Evolutionary conservation across 1,284 basidiomycete species (phyloP).

Genomic region (Moesziomyces parantarcticus): DNA sequence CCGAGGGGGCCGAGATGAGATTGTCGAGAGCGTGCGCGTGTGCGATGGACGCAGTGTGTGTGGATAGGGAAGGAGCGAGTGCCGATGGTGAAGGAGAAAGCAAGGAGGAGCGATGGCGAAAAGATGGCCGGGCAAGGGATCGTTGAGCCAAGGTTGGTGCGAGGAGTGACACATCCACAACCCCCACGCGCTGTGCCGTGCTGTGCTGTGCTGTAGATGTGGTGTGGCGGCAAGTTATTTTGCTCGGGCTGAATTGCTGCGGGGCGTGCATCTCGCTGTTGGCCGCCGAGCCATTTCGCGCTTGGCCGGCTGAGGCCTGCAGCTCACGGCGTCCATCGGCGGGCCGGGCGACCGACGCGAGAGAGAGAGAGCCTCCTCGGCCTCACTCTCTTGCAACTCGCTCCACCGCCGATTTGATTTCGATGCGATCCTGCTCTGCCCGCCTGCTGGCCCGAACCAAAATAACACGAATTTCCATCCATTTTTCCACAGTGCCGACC

Average conservation of each 20-base stretch:
- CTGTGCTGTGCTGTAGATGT: no score
- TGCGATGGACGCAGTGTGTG: background rate
- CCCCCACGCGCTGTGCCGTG: background rate
- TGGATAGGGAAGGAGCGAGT: background rate
- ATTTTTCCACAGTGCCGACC: no score
- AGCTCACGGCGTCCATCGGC: conserved; percentile 7
- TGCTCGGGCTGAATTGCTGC: no score
- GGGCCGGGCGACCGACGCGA: conserved; percentile 22
- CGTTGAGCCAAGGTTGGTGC: background rate
- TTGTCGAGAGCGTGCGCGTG: background rate
- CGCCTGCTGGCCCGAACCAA: no score
- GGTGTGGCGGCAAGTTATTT: no score
- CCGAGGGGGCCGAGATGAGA: conserved; percentile 25
- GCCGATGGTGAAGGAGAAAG: background rate
- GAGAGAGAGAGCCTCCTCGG: background rate
- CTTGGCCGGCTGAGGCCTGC: background rate
- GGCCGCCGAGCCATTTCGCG: background rate
- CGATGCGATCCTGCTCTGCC: no score
- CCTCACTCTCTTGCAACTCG: no score
- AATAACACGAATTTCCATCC: no score
- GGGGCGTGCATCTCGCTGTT: background rate
- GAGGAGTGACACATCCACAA: background rate
- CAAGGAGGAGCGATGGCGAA: no score
- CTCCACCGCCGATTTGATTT: no score
- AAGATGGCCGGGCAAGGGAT: no score